These are phyloP conservation scores for Pichia sp. DNA, from an alignment of 1,139 yeast genomes.

Conservation along the genomic window DNA sequence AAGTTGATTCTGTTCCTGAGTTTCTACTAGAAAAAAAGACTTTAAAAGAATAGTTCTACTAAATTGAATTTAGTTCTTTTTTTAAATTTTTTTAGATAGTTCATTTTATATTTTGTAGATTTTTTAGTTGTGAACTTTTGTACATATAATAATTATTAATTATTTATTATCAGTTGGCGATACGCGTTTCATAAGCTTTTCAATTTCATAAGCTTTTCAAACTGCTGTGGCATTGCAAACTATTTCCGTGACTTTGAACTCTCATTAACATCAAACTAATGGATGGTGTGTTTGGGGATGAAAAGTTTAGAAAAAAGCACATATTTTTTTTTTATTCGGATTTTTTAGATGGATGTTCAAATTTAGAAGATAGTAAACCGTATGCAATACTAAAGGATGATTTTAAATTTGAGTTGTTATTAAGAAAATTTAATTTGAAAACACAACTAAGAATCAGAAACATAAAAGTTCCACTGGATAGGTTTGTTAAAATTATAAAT, in stretches of 20 bases:
- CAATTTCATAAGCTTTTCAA: too few species aligned
- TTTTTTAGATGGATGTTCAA: background rate
- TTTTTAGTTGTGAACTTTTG: too few species aligned
- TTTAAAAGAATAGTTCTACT: background rate
- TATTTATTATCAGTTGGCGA: too few species aligned
- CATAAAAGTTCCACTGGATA: slow-evolving; percentile 18
- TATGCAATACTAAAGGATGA: slow-evolving; percentile 20
- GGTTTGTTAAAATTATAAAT: slow-evolving; percentile 20
- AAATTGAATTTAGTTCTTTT: too few species aligned
- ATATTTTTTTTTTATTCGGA: slow-evolving; percentile 8
- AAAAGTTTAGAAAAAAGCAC: background rate
- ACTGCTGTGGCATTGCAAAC: too few species aligned
- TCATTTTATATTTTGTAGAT: too few species aligned
- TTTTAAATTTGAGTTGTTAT: slow-evolving; percentile 24
- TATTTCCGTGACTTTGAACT: too few species aligned
- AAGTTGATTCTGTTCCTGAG: slow-evolving; percentile 5
- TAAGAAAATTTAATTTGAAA: slow-evolving; percentile 21
- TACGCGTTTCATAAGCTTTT: too few species aligned
- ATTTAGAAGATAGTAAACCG: background rate
- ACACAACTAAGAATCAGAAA: slow-evolving; percentile 20
- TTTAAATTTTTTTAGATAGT: too few species aligned
- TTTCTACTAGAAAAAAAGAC: background rate
- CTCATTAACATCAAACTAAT: background rate
- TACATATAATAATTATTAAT: too few species aligned
- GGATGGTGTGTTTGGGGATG: background rate